A percentile compares a stretch with the other conserved stretches of the same genome.
Conservation (phyloP, 108 stramenopile genomes). For the Conticribra guillardii region DNA sequence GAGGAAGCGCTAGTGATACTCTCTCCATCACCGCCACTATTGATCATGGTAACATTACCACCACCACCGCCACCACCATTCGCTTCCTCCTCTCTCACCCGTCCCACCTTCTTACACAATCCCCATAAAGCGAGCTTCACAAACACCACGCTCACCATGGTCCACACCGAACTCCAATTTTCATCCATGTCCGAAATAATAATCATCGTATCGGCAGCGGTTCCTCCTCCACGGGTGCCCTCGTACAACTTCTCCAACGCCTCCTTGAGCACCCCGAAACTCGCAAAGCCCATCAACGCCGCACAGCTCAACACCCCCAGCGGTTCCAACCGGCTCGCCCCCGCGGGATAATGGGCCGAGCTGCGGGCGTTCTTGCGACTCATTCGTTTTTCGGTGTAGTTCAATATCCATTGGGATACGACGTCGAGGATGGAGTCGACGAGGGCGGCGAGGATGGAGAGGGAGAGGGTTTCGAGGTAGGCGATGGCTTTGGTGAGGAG, state of each 20-base stretch:
- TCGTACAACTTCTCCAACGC: slow-evolving; percentile 44
- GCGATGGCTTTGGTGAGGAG: slow-evolving; percentile 79
- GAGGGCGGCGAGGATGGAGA: slow-evolving; percentile 90
- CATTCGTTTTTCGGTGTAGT: slow-evolving; percentile 83
- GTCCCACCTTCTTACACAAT: slow-evolving; percentile 64
- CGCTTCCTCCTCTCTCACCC: slow-evolving; percentile 21
- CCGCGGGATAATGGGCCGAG: slow-evolving; percentile 90
- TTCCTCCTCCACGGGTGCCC: slow-evolving; percentile 35
- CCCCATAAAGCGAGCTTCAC: slow-evolving; percentile 73
- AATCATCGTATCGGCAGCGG: slow-evolving; percentile 10
- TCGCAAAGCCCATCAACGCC: slow-evolving; percentile 93
- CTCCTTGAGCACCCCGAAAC: slow-evolving; percentile 89
- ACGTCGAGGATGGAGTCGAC: slow-evolving; percentile 92
- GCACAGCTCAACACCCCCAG: slow-evolving; percentile 93
- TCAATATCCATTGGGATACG: slow-evolving; percentile 83
- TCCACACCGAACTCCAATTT: slow-evolving; percentile 60
- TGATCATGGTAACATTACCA: slow-evolving; percentile 21
- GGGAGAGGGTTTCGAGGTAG: slow-evolving; percentile 72
- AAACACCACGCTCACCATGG: slow-evolving; percentile 78
- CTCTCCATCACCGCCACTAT: slow-evolving; percentile 21
- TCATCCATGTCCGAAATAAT: slow-evolving; percentile 35
- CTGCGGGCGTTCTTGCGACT: slow-evolving; percentile 66
- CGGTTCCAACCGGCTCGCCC: slow-evolving; percentile 90
- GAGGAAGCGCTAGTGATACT: no score
- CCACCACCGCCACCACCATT: slow-evolving; percentile 7